These are phyloP conservation scores for Brettanomyces custersianus DNA, from an alignment of 805 yeast species.

Conservation along the genomic window DNA sequence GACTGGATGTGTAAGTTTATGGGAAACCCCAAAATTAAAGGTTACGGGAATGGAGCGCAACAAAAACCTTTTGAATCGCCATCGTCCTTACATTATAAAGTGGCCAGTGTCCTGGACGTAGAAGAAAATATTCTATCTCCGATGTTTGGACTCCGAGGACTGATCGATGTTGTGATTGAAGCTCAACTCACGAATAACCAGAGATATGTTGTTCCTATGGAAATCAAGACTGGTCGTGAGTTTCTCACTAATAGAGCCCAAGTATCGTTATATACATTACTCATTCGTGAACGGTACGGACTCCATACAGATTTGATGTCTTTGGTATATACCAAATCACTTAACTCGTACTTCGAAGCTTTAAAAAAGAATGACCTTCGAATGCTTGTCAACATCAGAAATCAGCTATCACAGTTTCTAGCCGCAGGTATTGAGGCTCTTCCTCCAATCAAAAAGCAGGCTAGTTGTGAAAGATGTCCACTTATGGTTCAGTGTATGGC, in stretches of 20 bases:
- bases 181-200: slow-evolving; percentile 34
- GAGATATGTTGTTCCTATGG: slow-evolving; percentile 67
- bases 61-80: neutral
- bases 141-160: slow-evolving; percentile 79
- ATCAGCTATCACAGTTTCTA: slow-evolving; percentile 52
- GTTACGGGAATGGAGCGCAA: neutral
- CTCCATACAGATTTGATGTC: slow-evolving; percentile 56
- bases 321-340: slow-evolving; percentile 64
- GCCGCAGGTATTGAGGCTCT: slow-evolving; percentile 39
- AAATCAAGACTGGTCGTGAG: slow-evolving; percentile 77
- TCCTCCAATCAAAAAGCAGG: slow-evolving; percentile 45
- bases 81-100: slow-evolving; percentile 28
- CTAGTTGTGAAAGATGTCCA: slow-evolving; percentile 56
- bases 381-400: slow-evolving; percentile 63
- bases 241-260: slow-evolving; percentile 75
- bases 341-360: slow-evolving; percentile 32
- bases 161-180: slow-evolving; percentile 79
- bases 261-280: slow-evolving; percentile 68
- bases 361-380: slow-evolving; percentile 49
- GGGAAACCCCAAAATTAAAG: slow-evolving; percentile 3
- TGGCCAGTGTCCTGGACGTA: slow-evolving; percentile 62
- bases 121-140: slow-evolving; percentile 95
- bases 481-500: slow-evolving; percentile 56
- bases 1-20: slow-evolving; percentile 43
- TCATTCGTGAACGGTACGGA: slow-evolving; percentile 74